Conservation (phyloP, 306 rosid species). For the Acacia crassicarpa region DNA sequence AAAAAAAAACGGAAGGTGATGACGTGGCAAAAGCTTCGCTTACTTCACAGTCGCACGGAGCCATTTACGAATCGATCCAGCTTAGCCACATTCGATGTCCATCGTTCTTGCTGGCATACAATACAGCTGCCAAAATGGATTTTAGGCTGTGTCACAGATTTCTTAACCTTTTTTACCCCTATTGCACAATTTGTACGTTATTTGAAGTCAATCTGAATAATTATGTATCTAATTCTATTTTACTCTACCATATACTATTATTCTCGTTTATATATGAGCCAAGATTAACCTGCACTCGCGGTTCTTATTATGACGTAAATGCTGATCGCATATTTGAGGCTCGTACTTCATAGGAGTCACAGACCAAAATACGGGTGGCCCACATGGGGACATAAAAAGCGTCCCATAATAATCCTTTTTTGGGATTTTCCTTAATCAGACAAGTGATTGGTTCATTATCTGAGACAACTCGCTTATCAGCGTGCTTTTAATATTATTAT, state of each 20-base stretch:
- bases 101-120: background rate
- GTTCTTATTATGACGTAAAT: background rate
- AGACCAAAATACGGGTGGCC: constrained; percentile 7
- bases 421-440: constrained; percentile 5
- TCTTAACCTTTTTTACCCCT: background rate
- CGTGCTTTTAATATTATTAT: background rate
- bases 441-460: constrained; percentile 29
- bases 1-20: constrained; percentile 22
- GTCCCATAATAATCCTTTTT: constrained; percentile 1
- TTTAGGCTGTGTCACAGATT: background rate
- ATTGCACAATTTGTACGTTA: background rate
- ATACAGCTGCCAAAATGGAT: background rate
- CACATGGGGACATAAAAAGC: background rate
- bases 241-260: too few relatives aligned
- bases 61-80: constrained; percentile 32
- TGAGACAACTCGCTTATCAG: constrained; percentile 20
- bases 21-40: constrained; percentile 43
- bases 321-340: background rate
- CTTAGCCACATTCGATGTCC: background rate
- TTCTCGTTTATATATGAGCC: background rate
- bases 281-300: background rate
- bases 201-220: background rate
- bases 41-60: constrained; percentile 29
- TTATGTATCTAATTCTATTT: too few relatives aligned
- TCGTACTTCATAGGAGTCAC: background rate